Percentiles rank a stretch among this genome's conserved stretches.
These are phyloP conservation scores for Hypoxylon sp. DNA, from an alignment of 2,329 filamentous ascomycete genomes.

Conservation along the genomic window DNA sequence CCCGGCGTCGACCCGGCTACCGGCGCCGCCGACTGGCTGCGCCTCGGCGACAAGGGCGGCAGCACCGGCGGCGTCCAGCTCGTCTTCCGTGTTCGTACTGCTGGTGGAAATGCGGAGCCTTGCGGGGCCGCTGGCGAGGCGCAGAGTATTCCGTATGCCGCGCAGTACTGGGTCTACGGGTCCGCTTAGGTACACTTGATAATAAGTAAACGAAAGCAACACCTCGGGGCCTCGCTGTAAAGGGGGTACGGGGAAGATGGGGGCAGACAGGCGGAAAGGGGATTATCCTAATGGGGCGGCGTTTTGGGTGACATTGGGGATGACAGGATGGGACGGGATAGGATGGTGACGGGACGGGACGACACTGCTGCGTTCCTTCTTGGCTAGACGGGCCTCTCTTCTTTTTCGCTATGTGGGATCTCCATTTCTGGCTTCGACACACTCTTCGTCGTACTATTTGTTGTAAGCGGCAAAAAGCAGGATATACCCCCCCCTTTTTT, in stretches of 20 bases:
- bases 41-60: constrained; percentile 53
- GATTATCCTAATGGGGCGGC: background rate
- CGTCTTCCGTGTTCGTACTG: constrained; percentile 64
- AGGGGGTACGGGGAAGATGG: too few species aligned
- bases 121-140: constrained; percentile 52
- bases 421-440: constrained; percentile 10
- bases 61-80: constrained; percentile 49
- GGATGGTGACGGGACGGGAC: background rate
- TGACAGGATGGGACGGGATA: background rate
- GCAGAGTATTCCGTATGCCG: constrained; percentile 63
- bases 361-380: background rate
- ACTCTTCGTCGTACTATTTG: constrained; percentile 5
- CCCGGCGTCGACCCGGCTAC: constrained; percentile 54
- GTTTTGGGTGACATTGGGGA: background rate
- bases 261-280: too few species aligned
- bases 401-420: background rate
- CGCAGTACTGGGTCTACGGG: constrained; percentile 66
- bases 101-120: constrained; percentile 56
- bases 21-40: constrained; percentile 64
- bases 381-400: background rate
- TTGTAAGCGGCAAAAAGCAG: constrained; percentile 14
- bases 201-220: too few species aligned
- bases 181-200: too few species aligned
- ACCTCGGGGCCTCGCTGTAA: too few species aligned
- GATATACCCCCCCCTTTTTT: constrained; percentile 21